Evolutionary conservation across 2,329 filamentous ascomycete species (phyloP).

Genomic region (Coleophoma crateriformis): DNA sequence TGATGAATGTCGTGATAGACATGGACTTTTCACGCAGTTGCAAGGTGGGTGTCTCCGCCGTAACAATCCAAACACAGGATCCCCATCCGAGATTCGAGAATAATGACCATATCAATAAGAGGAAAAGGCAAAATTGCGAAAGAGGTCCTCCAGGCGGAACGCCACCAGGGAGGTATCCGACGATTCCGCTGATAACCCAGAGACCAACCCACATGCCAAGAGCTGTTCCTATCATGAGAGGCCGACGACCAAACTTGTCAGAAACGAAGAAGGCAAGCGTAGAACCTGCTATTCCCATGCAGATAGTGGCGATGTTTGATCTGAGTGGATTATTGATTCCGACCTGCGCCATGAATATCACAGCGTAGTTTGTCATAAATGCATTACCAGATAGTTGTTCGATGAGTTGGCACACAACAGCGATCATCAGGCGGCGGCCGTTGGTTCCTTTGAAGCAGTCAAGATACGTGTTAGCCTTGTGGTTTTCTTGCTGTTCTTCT

Average conservation of each 20-base stretch:
- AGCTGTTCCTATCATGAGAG: neutral
- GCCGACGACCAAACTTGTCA: neutral
- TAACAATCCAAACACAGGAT: constrained; percentile 15
- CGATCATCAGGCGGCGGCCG: constrained; percentile 4
- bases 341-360: neutral
- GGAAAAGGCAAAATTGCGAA: neutral
- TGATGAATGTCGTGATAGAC: constrained; percentile 5
- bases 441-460: constrained; percentile 7
- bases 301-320: neutral
- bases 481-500: neutral
- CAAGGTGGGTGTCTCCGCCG: constrained; percentile 12
- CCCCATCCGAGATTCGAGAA: constrained; percentile 10
- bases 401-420: constrained; percentile 8
- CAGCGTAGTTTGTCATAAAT: constrained; percentile 12
- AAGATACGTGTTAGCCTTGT: neutral
- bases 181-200: neutral
- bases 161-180: neutral
- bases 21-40: constrained; percentile 9
- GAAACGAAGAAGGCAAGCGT: neutral
- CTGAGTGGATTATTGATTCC: neutral
- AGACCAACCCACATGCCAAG: neutral
- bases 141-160: neutral
- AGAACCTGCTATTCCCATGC: neutral
- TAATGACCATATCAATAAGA: constrained; percentile 1
- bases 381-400: constrained; percentile 12